Evolutionary conservation across 208 protist species (phyloP).

Genomic region (Angomonas deanei): DNA sequence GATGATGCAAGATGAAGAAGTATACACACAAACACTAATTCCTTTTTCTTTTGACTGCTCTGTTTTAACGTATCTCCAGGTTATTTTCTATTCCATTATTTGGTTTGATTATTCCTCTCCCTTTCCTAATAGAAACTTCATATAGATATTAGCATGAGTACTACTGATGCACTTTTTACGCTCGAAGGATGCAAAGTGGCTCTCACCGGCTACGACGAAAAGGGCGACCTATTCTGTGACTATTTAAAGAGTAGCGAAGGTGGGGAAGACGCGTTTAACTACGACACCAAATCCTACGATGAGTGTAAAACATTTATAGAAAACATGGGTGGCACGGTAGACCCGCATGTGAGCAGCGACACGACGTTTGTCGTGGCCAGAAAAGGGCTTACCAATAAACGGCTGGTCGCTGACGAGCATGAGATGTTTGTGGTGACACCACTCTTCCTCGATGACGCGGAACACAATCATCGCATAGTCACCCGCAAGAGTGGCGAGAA

Average conservation of each 20-base stretch:
- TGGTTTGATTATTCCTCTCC: background rate
- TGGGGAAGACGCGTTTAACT: background rate
- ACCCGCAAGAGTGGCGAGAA: background rate
- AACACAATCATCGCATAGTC: background rate
- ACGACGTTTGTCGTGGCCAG: conserved; percentile 61
- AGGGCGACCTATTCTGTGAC: conserved; percentile 14
- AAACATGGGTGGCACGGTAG: conserved; percentile 22
- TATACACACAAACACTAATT: background rate
- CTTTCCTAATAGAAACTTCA: background rate
- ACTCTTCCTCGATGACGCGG: conserved; percentile 33
- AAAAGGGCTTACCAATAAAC: conserved; percentile 62
- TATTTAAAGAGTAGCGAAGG: background rate
- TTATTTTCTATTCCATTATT: conserved; percentile 1
- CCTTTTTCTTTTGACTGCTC: background rate
- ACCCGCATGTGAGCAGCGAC: conserved; percentile 26
- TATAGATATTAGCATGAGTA: too few relatives aligned
- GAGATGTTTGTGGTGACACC: conserved; percentile 50
- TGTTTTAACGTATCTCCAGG: too few relatives aligned
- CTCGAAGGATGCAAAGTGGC: conserved; percentile 3
- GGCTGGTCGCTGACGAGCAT: conserved; percentile 47
- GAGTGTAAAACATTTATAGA: conserved; percentile 7
- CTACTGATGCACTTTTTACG: background rate
- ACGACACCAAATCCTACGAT: background rate
- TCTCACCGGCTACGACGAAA: conserved; percentile 29
- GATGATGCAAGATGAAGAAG: background rate